phyloP scores from a whole-genome alignment of 2,329 filamentous ascomycete species.

The Tolypocladium capitatum region DNA sequence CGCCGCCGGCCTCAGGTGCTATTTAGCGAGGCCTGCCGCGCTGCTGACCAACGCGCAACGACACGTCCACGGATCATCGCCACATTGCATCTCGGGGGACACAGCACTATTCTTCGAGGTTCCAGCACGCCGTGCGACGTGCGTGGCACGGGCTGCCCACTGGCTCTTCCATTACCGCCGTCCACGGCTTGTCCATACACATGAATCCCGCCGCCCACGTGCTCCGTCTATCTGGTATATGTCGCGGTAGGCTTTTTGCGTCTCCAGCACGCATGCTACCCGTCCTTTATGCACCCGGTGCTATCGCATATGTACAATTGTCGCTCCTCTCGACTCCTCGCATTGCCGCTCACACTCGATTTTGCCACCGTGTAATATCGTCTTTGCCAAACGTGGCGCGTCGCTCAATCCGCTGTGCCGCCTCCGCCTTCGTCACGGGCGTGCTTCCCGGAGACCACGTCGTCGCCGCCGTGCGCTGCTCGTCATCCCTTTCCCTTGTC shows the following conservation, averaged over 20 bases:
- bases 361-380: slow-evolving; percentile 6
- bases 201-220: neutral
- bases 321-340: slow-evolving; percentile 5
- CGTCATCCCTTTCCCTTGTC: slow-evolving; percentile 35
- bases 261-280: neutral
- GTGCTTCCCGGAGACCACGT: slow-evolving; percentile 36
- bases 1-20: no score
- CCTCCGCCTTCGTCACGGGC: slow-evolving; percentile 24
- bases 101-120: no score
- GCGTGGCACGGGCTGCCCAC: no score
- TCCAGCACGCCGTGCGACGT: no score
- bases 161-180: neutral
- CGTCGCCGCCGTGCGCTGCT: slow-evolving; percentile 31
- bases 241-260: neutral
- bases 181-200: neutral
- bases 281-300: neutral
- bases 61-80: no score
- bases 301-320: neutral
- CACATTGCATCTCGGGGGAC: no score
- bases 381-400: slow-evolving; percentile 16
- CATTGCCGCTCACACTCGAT: slow-evolving; percentile 16
- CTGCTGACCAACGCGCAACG: no score
- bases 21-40: no score
- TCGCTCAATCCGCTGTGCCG: slow-evolving; percentile 26
- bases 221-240: neutral